phyloP scores from a whole-genome alignment of 495 filamentous ascomycete species.

The Staphylotrichum tortipilum region DNA sequence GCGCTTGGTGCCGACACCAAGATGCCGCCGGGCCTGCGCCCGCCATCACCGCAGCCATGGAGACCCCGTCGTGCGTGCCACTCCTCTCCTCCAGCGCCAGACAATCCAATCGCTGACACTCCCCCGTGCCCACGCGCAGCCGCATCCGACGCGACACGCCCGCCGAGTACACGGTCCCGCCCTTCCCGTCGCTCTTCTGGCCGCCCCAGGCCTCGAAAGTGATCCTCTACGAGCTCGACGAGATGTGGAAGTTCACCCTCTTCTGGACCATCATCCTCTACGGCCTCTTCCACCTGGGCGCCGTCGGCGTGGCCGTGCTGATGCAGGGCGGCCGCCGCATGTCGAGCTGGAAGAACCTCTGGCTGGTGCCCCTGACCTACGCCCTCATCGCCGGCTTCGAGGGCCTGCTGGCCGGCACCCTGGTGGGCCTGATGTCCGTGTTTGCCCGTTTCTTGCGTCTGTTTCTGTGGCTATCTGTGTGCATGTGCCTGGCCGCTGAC shows the following conservation, averaged over 20 bases:
- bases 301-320: conserved; percentile 61
- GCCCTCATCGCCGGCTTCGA: conserved; percentile 66
- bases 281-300: conserved; percentile 58
- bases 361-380: conserved; percentile 70
- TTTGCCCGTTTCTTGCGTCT: not conserved
- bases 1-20: too few species aligned
- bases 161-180: conserved; percentile 58
- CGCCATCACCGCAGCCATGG: conserved; percentile 9
- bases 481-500: conserved; percentile 20
- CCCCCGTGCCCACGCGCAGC: conserved; percentile 1
- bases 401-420: conserved; percentile 75
- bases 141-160: conserved; percentile 38
- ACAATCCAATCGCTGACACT: not conserved
- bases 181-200: conserved; percentile 86
- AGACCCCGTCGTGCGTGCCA: conserved; percentile 11
- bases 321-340: conserved; percentile 54
- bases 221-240: conserved; percentile 67
- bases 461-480: not conserved
- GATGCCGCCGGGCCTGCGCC: not conserved
- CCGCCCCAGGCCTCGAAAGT: conserved; percentile 44
- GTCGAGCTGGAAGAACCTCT: conserved; percentile 63
- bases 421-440: conserved; percentile 81
- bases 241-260: conserved; percentile 89
- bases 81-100: not conserved
- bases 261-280: conserved; percentile 76